A percentile compares a stretch with the other conserved stretches of the same genome.
Conservation (phyloP, 1,139 yeast species). For the Torulaspora globosa region DNA sequence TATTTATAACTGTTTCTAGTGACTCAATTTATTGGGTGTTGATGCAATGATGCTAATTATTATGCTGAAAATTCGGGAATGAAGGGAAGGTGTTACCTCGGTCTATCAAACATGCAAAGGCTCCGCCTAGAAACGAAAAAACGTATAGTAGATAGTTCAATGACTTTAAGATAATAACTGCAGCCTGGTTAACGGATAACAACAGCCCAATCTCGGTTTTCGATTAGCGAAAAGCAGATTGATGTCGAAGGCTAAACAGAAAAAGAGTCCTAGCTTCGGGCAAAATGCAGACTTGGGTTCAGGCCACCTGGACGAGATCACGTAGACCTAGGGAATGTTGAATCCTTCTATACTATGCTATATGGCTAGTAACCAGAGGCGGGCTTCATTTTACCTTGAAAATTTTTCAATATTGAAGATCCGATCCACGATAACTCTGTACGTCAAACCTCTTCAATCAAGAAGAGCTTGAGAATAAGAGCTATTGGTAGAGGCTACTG, state of each 20-base stretch:
- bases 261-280: constrained; percentile 1
- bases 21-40: not conserved
- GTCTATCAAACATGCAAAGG: constrained; percentile 5
- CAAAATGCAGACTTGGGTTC: constrained; percentile 4
- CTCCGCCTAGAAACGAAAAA: not conserved
- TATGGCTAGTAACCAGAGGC: not conserved
- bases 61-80: not conserved
- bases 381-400: constrained; percentile 3
- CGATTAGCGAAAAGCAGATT: not conserved
- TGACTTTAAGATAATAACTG: not conserved
- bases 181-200: not conserved
- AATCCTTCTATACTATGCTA: not conserved
- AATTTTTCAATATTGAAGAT: constrained; percentile 8
- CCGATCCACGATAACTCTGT: constrained; percentile 3
- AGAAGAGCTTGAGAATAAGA: not conserved
- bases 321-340: not conserved
- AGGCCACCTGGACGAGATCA: not conserved
- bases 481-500: not conserved
- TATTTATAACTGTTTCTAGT: not conserved
- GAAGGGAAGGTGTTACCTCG: not conserved
- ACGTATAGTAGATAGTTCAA: constrained; percentile 1
- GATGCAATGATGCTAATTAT: constrained; percentile 1
- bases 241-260: not conserved
- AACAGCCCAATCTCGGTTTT: not conserved
- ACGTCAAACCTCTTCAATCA: not conserved